Conservation (phyloP, 768 basidiomycete species). For the Polyporus arcularius region DNA sequence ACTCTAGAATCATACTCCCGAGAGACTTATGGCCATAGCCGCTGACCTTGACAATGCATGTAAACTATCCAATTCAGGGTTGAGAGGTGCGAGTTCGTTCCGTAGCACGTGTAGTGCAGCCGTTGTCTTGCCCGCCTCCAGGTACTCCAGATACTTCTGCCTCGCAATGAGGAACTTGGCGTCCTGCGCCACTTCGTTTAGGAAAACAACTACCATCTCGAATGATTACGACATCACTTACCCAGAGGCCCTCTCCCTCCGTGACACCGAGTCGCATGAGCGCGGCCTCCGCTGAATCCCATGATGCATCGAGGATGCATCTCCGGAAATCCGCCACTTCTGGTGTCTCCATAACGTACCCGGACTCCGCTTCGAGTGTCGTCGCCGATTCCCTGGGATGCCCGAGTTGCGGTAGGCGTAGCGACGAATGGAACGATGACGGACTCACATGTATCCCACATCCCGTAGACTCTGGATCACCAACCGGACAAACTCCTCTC, state of each 20-base stretch:
- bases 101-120: constrained; percentile 84
- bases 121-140: constrained; percentile 80
- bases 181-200: constrained; percentile 46
- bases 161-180: constrained; percentile 86
- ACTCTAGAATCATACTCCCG: too few relatives aligned
- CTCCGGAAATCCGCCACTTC: constrained; percentile 80
- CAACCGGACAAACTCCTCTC: constrained; percentile 89
- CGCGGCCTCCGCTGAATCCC: constrained; percentile 75
- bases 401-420: constrained; percentile 17
- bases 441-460: constrained; percentile 63
- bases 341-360: constrained; percentile 79
- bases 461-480: constrained; percentile 89
- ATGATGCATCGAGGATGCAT: constrained; percentile 77
- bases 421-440: background rate
- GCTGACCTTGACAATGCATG: constrained; percentile 84
- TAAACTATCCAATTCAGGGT: constrained; percentile 76
- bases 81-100: constrained; percentile 83
- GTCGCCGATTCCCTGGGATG: constrained; percentile 77
- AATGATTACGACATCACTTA: constrained; percentile 35
- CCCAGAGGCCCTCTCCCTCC: constrained; percentile 70
- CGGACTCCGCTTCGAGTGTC: constrained; percentile 90
- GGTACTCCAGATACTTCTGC: constrained; percentile 94
- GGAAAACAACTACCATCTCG: background rate
- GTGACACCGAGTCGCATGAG: constrained; percentile 68
- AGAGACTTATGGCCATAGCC: background rate